Evolutionary conservation across 2,329 filamentous ascomycete genomes (phyloP).

Genomic region (Zasmidium angulare): DNA sequence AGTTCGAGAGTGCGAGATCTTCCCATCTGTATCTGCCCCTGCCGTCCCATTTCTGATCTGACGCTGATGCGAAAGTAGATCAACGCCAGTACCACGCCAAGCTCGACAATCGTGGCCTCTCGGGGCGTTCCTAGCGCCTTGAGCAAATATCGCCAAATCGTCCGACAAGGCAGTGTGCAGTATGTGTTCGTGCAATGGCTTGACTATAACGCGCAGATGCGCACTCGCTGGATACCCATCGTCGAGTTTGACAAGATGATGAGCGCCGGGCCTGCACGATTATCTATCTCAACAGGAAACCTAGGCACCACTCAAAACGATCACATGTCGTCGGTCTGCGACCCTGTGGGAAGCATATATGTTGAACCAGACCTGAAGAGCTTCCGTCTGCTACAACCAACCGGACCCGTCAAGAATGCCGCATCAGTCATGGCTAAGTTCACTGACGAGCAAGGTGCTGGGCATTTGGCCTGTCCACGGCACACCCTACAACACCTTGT

Average conservation of each 20-base stretch:
- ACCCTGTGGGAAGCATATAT: slow-evolving; percentile 64
- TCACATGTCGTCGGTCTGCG: slow-evolving; percentile 52
- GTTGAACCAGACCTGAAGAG: slow-evolving; percentile 66
- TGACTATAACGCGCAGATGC: slow-evolving; percentile 70
- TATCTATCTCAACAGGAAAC: slow-evolving; percentile 64
- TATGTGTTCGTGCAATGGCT: slow-evolving; percentile 76
- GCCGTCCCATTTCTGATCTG: too few species aligned
- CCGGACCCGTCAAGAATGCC: slow-evolving; percentile 47
- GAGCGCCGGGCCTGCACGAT: slow-evolving; percentile 31
- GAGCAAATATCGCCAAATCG: neutral
- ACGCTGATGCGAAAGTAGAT: neutral
- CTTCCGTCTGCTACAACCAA: slow-evolving; percentile 54
- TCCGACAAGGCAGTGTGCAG: slow-evolving; percentile 29
- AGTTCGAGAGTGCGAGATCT: too few species aligned
- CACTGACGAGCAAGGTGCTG: slow-evolving; percentile 54
- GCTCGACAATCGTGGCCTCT: neutral
- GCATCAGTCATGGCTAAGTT: slow-evolving; percentile 69
- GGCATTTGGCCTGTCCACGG: slow-evolving; percentile 61
- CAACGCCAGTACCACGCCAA: neutral
- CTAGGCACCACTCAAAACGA: slow-evolving; percentile 71
- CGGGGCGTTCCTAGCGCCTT: neutral
- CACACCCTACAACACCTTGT: slow-evolving; percentile 48
- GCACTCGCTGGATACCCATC: slow-evolving; percentile 68
- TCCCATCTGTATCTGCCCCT: too few species aligned
- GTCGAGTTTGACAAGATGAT: slow-evolving; percentile 41